These are phyloP conservation scores for Zalaria obscura DNA, from an alignment of 2,329 filamentous ascomycete genomes.

Conservation along the genomic window DNA sequence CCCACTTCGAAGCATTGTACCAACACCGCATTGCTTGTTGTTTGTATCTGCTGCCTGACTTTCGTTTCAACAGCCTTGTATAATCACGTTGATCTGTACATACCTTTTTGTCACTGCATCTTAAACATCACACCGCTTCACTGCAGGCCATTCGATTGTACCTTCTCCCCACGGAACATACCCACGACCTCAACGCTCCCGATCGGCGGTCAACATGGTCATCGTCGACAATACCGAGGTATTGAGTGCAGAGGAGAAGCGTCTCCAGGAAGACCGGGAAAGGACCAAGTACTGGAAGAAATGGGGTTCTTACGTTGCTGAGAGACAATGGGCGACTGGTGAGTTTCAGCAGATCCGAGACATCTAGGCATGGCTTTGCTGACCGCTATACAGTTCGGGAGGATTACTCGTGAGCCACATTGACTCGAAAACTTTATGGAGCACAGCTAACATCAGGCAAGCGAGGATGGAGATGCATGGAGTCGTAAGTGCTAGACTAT, in stretches of 20 bases:
- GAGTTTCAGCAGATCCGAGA: conserved; percentile 16
- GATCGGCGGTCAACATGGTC: conserved; percentile 48
- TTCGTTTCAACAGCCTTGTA: too few relatives aligned
- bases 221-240: conserved; percentile 79
- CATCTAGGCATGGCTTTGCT: conserved; percentile 8
- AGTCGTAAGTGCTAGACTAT: conserved; percentile 51
- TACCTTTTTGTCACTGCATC: too few relatives aligned
- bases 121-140: neutral
- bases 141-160: neutral
- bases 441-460: conserved; percentile 24
- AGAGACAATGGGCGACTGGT: conserved; percentile 93
- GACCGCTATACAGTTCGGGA: conserved; percentile 52
- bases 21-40: too few relatives aligned
- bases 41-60: too few relatives aligned
- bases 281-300: conserved; percentile 92
- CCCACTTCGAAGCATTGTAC: too few relatives aligned
- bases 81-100: too few relatives aligned
- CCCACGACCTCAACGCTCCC: too few relatives aligned
- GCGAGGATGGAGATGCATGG: conserved; percentile 82
- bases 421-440: neutral
- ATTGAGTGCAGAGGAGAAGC: conserved; percentile 78
- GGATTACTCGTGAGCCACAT: conserved; percentile 59
- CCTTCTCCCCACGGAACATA: neutral
- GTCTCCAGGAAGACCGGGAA: conserved; percentile 72
- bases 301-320: conserved; percentile 89